These are phyloP conservation scores for Viola odorata DNA, from an alignment of 345 rosid genomes.

Conservation along the genomic window DNA sequence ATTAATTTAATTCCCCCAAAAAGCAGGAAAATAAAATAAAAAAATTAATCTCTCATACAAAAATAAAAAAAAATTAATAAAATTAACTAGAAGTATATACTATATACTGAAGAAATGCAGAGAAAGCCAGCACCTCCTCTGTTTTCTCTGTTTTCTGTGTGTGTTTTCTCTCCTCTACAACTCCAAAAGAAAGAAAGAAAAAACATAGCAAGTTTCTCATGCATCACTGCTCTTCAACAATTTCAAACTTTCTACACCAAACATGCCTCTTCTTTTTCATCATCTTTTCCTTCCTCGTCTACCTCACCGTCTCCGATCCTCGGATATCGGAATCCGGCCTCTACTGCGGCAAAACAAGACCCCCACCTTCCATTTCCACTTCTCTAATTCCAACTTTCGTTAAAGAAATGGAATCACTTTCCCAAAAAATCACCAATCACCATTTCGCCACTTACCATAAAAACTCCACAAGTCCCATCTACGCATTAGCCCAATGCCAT, in stretches of 20 bases:
- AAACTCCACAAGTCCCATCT: conserved; percentile 20
- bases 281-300: background rate
- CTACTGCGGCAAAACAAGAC: conserved; percentile 28
- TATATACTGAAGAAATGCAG: too few species aligned
- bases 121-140: too few species aligned
- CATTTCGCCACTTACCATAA: conserved; percentile 35
- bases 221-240: background rate
- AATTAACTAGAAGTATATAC: too few species aligned
- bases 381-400: conserved; percentile 37
- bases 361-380: background rate
- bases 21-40: too few species aligned
- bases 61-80: too few species aligned
- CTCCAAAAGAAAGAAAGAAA: background rate
- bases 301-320: conserved; percentile 29
- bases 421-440: conserved; percentile 15
- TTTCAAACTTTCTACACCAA: background rate
- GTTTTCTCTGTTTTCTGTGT: background rate
- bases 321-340: conserved; percentile 36
- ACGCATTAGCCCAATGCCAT: conserved; percentile 53
- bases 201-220: background rate
- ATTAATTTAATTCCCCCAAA: too few species aligned
- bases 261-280: background rate
- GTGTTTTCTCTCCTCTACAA: too few species aligned
- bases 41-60: background rate
- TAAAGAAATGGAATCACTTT: conserved; percentile 37